Conservation (phyloP, 306 rosid genomes). For the Oxytropis ochrocephala region DNA sequence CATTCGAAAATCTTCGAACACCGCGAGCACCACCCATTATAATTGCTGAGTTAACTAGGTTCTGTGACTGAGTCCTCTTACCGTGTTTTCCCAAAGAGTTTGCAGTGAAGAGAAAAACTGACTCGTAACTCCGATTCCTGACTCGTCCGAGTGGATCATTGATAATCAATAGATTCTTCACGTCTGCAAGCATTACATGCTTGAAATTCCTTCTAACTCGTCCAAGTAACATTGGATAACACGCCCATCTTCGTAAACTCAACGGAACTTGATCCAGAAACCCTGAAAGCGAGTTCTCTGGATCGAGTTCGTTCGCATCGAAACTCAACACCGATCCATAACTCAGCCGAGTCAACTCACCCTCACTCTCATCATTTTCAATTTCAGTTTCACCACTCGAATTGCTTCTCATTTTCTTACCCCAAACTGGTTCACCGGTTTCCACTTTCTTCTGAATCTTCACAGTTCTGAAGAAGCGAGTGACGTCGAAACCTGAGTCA, state of each 20-base stretch:
- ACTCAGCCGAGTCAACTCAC: constrained; percentile 20
- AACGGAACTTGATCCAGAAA: constrained; percentile 48
- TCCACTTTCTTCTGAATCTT: constrained; percentile 23
- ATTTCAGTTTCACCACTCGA: constrained; percentile 15
- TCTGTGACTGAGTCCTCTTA: constrained; percentile 29
- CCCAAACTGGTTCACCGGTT: constrained; percentile 54
- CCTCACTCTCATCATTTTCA: background rate
- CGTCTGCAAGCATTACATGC: constrained; percentile 53
- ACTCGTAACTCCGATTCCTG: constrained; percentile 41
- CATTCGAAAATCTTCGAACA: constrained; percentile 40
- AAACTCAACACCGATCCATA: constrained; percentile 73
- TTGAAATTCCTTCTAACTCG: constrained; percentile 60
- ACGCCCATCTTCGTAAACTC: constrained; percentile 63
- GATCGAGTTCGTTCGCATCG: constrained; percentile 56
- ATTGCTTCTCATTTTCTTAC: constrained; percentile 30
- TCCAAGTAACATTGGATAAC: constrained; percentile 68
- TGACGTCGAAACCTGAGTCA: constrained; percentile 31
- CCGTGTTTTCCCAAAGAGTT: constrained; percentile 18
- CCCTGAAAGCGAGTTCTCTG: constrained; percentile 67
- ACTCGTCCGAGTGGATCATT: constrained; percentile 50
- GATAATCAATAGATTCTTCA: constrained; percentile 30
- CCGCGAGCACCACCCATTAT: constrained; percentile 65
- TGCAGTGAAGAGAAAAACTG: constrained; percentile 26
- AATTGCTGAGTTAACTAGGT: constrained; percentile 36
- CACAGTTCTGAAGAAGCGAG: constrained; percentile 22